These are phyloP conservation scores for Agrostemma githago DNA, from an alignment of 148 eudicot genomes.

Conservation along the genomic window DNA sequence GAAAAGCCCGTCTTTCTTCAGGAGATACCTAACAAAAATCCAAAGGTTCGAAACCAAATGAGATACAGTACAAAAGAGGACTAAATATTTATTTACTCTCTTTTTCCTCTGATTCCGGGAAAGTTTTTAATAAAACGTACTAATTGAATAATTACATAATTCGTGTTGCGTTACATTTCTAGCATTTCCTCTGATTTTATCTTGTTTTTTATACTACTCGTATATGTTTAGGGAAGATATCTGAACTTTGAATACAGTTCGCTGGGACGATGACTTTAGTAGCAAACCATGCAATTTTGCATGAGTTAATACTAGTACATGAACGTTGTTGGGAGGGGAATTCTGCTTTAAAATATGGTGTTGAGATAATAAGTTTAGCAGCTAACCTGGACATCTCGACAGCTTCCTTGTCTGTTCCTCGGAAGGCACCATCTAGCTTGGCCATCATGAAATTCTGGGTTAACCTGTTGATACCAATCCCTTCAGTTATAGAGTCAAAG, in stretches of 20 bases:
- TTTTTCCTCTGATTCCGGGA: neutral
- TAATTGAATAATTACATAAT: too few relatives aligned
- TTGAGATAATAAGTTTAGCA: slow-evolving; percentile 1
- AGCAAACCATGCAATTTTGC: too few relatives aligned
- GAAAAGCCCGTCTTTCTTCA: slow-evolving; percentile 91
- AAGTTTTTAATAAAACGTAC: neutral
- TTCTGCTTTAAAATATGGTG: neutral
- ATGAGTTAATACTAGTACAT: too few relatives aligned
- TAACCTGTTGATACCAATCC: slow-evolving; percentile 87
- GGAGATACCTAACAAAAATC: slow-evolving; percentile 50
- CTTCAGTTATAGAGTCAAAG: slow-evolving; percentile 93
- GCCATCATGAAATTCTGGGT: slow-evolving; percentile 85
- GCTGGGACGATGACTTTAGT: too few relatives aligned
- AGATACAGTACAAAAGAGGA: neutral
- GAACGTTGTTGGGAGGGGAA: neutral
- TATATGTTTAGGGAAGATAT: too few relatives aligned
- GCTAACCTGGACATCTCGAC: slow-evolving; percentile 98
- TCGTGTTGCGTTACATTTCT: too few relatives aligned
- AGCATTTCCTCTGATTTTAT: too few relatives aligned
- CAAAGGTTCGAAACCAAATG: neutral
- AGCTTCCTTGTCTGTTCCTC: slow-evolving; percentile 88
- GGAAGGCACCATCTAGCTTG: slow-evolving; percentile 87
- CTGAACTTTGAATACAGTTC: too few relatives aligned
- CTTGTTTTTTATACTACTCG: too few relatives aligned
- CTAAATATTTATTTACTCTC: neutral